phyloP scores from a whole-genome alignment of 2,329 filamentous ascomycete species.

The Fusarium papillatum region DNA sequence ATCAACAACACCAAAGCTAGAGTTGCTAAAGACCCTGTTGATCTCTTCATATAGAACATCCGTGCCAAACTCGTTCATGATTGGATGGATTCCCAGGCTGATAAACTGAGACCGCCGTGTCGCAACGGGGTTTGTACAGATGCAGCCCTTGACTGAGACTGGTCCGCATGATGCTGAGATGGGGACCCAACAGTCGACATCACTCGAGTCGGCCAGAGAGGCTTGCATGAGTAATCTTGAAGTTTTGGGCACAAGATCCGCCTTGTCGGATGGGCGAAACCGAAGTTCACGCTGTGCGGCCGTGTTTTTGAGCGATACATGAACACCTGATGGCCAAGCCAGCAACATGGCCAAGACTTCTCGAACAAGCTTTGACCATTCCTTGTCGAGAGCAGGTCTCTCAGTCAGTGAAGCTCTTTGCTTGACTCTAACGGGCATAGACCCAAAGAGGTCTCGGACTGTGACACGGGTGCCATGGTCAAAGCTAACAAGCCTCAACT shows the following conservation, averaged over 20 bases:
- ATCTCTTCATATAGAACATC: conserved; percentile 82
- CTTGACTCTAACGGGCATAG: conserved; percentile 91
- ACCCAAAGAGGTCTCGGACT: conserved; percentile 88
- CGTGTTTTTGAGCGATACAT: conserved; percentile 70
- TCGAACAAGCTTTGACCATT: conserved; percentile 75
- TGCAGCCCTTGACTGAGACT: conserved; percentile 76
- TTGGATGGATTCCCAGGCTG: conserved; percentile 79
- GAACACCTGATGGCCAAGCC: conserved; percentile 71
- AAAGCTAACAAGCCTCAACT: conserved; percentile 68
- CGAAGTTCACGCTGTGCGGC: conserved; percentile 52
- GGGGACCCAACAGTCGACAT: conserved; percentile 74
- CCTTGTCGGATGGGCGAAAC: conserved; percentile 47
- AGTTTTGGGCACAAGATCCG: conserved; percentile 39
- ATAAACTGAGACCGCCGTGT: conserved; percentile 85
- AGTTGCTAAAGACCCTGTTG: conserved; percentile 82
- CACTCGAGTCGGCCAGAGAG: conserved; percentile 67
- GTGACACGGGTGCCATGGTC: conserved; percentile 81
- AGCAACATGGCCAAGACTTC: conserved; percentile 76
- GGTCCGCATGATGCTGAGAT: conserved; percentile 75
- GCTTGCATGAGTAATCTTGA: conserved; percentile 75
- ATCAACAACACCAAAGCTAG: conserved; percentile 79
- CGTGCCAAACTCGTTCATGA: conserved; percentile 67
- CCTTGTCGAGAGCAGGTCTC: conserved; percentile 65
- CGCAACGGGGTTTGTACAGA: conserved; percentile 79
- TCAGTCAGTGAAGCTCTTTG: conserved; percentile 73